Evolutionary conservation across 345 rosid genomes (phyloP).

Genomic region (Arabidopsis arenosa): DNA sequence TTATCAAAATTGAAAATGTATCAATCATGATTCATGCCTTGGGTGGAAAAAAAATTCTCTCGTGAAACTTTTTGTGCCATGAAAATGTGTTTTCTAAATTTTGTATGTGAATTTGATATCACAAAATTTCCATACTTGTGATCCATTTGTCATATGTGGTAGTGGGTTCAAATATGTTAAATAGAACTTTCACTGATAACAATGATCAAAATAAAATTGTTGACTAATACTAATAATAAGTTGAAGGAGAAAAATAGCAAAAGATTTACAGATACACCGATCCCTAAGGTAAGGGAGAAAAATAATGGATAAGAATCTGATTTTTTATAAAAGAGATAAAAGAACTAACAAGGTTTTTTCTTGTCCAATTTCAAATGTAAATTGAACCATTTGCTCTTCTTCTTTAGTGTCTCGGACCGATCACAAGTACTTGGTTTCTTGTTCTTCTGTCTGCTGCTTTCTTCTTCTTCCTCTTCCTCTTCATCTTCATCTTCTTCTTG

Average conservation of each 20-base stretch:
- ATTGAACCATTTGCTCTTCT: slow-evolving; percentile 92
- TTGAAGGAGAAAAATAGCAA: slow-evolving; percentile 27
- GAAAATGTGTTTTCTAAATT: neutral
- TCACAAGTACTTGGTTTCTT: slow-evolving; percentile 62
- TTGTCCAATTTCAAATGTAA: slow-evolving; percentile 82
- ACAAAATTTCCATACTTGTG: neutral
- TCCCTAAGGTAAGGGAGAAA: slow-evolving; percentile 30
- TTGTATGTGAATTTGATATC: neutral
- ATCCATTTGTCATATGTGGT: neutral
- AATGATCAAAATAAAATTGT: slow-evolving; percentile 20
- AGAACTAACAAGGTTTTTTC: slow-evolving; percentile 83
- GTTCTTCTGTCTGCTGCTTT: slow-evolving; percentile 67
- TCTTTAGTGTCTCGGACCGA: slow-evolving; percentile 48
- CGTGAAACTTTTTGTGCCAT: neutral
- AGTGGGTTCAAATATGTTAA: neutral
- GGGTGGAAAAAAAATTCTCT: neutral
- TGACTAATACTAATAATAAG: slow-evolving; percentile 39
- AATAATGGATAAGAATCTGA: slow-evolving; percentile 22
- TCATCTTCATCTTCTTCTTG: slow-evolving; percentile 40
- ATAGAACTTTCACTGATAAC: neutral
- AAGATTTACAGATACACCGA: slow-evolving; percentile 43
- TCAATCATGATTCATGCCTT: slow-evolving; percentile 17
- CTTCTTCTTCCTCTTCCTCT: slow-evolving; percentile 54
- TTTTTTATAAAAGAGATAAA: neutral
- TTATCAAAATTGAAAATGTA: slow-evolving; percentile 5